phyloP scores from a whole-genome alignment of 352 stramenopile species.

The Phytophthora cactorum region DNA sequence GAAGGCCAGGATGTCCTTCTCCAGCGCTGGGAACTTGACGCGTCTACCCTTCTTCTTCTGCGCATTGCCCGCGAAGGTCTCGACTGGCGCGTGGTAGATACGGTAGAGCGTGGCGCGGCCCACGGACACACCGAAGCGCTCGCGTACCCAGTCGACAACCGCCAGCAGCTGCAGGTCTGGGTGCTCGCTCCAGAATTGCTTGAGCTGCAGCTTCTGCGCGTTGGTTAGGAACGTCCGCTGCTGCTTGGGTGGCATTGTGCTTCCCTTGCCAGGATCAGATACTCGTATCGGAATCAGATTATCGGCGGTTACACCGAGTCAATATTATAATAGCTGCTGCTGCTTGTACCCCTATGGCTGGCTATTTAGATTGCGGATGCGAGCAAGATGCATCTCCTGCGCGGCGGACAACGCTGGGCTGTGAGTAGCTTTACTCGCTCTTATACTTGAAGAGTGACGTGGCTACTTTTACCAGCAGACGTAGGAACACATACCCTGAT shows the following conservation, averaged over 20 bases:
- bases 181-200: conserved; percentile 41
- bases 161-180: conserved; percentile 36
- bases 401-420: too few relatives aligned
- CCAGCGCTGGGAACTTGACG: conserved; percentile 54
- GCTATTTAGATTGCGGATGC: not conserved
- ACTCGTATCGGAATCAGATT: conserved; percentile 16
- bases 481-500: not conserved
- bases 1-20: conserved; percentile 43
- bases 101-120: conserved; percentile 57
- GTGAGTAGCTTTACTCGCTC: too few relatives aligned
- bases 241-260: conserved; percentile 16
- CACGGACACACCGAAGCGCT: conserved; percentile 38
- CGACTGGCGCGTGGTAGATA: conserved; percentile 40
- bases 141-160: conserved; percentile 43
- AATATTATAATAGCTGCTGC: not conserved
- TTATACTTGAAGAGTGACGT: conserved; percentile 6
- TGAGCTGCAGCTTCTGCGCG: conserved; percentile 49
- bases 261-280: conserved; percentile 7
- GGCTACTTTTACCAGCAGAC: not conserved
- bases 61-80: conserved; percentile 36
- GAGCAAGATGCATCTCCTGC: not conserved
- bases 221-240: conserved; percentile 47
- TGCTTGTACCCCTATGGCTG: too few relatives aligned
- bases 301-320: not conserved
- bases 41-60: conserved; percentile 44